These are phyloP conservation scores for Penicillium rolfsii DNA, from an alignment of 2,329 filamentous ascomycete genomes.

Conservation along the genomic window DNA sequence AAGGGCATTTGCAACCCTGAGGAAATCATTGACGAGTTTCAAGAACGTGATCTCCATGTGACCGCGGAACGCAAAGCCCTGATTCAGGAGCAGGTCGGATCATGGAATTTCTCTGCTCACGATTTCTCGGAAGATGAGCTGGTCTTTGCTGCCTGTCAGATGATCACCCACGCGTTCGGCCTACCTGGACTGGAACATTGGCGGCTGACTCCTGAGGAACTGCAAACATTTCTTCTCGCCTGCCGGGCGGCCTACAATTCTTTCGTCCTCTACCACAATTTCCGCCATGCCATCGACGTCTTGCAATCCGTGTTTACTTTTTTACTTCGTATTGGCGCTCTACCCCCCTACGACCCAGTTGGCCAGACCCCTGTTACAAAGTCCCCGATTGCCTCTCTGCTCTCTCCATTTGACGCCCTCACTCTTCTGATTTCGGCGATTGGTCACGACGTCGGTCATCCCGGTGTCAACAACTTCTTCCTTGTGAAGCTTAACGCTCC, in stretches of 20 bases:
- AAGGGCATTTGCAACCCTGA: slow-evolving; percentile 78
- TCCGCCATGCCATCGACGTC: slow-evolving; percentile 94
- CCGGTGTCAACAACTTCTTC: slow-evolving; percentile 97
- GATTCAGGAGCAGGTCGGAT: slow-evolving; percentile 71
- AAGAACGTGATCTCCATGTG: slow-evolving; percentile 67
- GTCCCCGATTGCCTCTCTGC: slow-evolving; percentile 72
- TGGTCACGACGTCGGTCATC: slow-evolving; percentile 95
- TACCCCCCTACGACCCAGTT: slow-evolving; percentile 66
- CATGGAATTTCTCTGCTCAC: slow-evolving; percentile 89
- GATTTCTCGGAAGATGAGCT: slow-evolving; percentile 89
- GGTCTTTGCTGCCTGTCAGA: slow-evolving; percentile 78
- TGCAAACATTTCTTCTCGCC: slow-evolving; percentile 83
- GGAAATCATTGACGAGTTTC: slow-evolving; percentile 64
- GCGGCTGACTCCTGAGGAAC: slow-evolving; percentile 78
- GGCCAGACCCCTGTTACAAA: slow-evolving; percentile 38
- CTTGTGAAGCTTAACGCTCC: slow-evolving; percentile 89
- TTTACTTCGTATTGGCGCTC: slow-evolving; percentile 74
- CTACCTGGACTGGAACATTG: slow-evolving; percentile 81
- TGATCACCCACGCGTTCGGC: slow-evolving; percentile 84
- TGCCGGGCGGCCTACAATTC: slow-evolving; percentile 94
- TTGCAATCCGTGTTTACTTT: slow-evolving; percentile 92
- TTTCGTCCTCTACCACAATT: slow-evolving; percentile 97
- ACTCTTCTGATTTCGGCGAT: slow-evolving; percentile 94
- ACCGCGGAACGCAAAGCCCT: slow-evolving; percentile 65
- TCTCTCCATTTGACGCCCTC: slow-evolving; percentile 86